Base-by-base conservation (phyloP, 441 rosid species). In the Adansonia gregorii region DNA sequence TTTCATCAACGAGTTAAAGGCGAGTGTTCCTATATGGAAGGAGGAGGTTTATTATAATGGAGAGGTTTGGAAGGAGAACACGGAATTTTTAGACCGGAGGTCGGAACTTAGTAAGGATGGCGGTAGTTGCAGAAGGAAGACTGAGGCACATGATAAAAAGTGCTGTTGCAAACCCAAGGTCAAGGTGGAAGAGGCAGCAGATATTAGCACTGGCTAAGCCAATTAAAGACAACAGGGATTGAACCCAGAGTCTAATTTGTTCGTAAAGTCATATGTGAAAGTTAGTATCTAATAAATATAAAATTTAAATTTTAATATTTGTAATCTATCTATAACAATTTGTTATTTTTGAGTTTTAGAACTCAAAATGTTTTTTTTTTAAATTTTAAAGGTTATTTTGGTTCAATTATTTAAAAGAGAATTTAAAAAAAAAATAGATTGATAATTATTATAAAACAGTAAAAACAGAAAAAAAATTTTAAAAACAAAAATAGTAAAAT, bases 1-100 rank as follows among this genome's bases (percentile, higher is more conserved):
- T 82, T 27, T 91, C 78, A 93, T 91, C 12, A 94, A 92, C 1
- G 98, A 93, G 82, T 56, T 95, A 61, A 95, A 95, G 85, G 97
- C 97, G 6, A 78, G 96, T 1, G 97, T 92, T 75, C 98, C 97
- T 93, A 90, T 91, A 58, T 95, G 98, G 97, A 93, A 95, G 89
- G 90, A 95, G 81, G 97, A 95, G 83, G 91, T 95, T 49, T 93
- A 95, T 77, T 74, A 90, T n/a, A 88, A 90, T 74, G 99, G 98
- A 54, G 96, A 93, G 79, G 79, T 88, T 73, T 92, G 93, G 97
- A 46, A 67, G 56, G 72, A 67, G 56, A 67, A 67, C 46, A 7
- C 19, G 0, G 72, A 67, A 67, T 67, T 46, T 46, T 8, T 86
- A 72, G 92, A 86, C 82, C 87, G 92, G 72, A 86, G 86, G 82